These are phyloP conservation scores for Asclepias syriaca DNA, from an alignment of 257 asterid genomes.

Conservation along the genomic window DNA sequence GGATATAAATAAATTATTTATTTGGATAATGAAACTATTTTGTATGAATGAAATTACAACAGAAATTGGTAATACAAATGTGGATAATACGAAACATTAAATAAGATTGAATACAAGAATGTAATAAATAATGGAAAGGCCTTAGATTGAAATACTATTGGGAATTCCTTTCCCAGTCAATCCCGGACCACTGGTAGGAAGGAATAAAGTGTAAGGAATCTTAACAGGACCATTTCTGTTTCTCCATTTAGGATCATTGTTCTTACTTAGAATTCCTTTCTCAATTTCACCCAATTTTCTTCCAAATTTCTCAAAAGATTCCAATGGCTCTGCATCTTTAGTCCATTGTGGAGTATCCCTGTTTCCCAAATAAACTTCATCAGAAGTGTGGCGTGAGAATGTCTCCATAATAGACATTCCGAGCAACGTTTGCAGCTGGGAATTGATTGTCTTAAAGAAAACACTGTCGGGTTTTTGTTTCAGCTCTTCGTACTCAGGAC, in stretches of 20 bases:
- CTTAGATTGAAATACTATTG: background rate
- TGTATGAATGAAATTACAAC: too few species aligned
- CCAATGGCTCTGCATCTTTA: constrained; percentile 22
- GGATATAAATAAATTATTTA: too few species aligned
- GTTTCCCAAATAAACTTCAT: constrained; percentile 64
- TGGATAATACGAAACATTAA: too few species aligned
- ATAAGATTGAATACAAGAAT: too few species aligned
- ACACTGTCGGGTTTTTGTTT: constrained; percentile 54
- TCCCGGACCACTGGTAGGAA: background rate
- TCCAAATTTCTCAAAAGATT: background rate
- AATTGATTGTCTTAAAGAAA: constrained; percentile 55
- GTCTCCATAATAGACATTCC: constrained; percentile 60
- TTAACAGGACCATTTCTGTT: background rate
- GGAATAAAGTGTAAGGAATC: background rate
- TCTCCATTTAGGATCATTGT: background rate
- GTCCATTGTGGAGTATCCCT: constrained; percentile 66
- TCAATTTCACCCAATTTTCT: background rate
- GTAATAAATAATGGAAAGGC: background rate
- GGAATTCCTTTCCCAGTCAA: background rate
- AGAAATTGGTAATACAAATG: too few species aligned
- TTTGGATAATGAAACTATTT: too few species aligned
- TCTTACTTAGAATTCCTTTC: background rate
- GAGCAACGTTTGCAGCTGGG: constrained; percentile 51
- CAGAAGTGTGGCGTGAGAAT: constrained; percentile 62
- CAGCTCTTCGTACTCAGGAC: constrained; percentile 62